These are phyloP conservation scores for Xylaria nigripes DNA, from an alignment of 495 filamentous ascomycete species.

Conservation along the genomic window DNA sequence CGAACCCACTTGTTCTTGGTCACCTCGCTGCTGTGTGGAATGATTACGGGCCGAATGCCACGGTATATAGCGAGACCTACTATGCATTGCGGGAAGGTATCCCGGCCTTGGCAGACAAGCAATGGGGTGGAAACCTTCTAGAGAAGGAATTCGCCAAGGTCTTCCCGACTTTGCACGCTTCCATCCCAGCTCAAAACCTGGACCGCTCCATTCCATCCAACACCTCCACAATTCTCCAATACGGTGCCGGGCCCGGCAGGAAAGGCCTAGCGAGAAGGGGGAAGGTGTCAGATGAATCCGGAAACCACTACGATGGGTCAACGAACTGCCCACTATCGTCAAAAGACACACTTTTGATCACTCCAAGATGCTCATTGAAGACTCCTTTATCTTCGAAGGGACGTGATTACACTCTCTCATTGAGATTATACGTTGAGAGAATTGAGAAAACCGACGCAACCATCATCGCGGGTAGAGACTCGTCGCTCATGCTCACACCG, in stretches of 20 bases:
- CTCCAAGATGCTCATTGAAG: slow-evolving; percentile 26
- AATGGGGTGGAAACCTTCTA: slow-evolving; percentile 43
- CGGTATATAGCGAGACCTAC: slow-evolving; percentile 40
- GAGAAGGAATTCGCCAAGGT: slow-evolving; percentile 31
- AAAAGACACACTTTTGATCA: slow-evolving; percentile 21
- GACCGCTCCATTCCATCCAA: slow-evolving; percentile 35
- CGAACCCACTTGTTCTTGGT: slow-evolving; percentile 36
- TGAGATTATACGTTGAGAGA: slow-evolving; percentile 30
- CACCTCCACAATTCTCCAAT: slow-evolving; percentile 35
- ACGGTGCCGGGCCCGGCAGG: slow-evolving; percentile 18
- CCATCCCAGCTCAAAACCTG: slow-evolving; percentile 40
- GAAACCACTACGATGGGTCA: slow-evolving; percentile 37
- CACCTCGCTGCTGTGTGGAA: slow-evolving; percentile 43
- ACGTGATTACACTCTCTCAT: slow-evolving; percentile 41
- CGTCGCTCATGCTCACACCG: slow-evolving; percentile 36
- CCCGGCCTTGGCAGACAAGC: slow-evolving; percentile 46
- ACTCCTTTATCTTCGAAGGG: slow-evolving; percentile 43
- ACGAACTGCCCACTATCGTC: slow-evolving; percentile 26
- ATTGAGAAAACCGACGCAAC: slow-evolving; percentile 25
- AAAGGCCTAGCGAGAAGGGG: not conserved
- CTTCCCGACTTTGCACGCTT: slow-evolving; percentile 31
- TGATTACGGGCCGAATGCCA: slow-evolving; percentile 42
- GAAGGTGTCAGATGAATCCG: slow-evolving; percentile 32
- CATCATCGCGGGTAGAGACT: slow-evolving; percentile 36
- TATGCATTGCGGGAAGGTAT: slow-evolving; percentile 41